Evolutionary conservation across 495 filamentous ascomycete species (phyloP).

Genomic region (Aspergillus cavernicola): DNA sequence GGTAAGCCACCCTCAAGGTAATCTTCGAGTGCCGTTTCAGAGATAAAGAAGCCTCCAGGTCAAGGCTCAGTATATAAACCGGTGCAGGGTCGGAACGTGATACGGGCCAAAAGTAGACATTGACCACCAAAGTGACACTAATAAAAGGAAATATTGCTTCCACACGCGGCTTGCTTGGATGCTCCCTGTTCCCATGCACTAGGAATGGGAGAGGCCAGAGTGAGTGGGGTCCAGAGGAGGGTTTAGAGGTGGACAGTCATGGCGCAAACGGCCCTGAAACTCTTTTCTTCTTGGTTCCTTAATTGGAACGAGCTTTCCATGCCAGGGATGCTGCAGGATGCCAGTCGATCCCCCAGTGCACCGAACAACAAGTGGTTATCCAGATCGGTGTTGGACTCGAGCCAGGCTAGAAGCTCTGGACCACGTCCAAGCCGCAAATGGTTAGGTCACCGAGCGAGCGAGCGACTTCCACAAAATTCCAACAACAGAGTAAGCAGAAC

Average conservation of each 20-base stretch:
- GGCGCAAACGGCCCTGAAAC: conserved; percentile 27
- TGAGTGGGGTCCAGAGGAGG: conserved; percentile 13
- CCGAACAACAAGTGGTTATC: conserved; percentile 15
- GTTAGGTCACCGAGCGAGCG: conserved; percentile 3
- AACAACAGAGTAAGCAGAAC: conserved; percentile 3
- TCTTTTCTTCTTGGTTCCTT: conserved; percentile 15
- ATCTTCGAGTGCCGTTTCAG: too few species aligned
- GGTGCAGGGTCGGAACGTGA: neutral
- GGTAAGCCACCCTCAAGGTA: neutral
- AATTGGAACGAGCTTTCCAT: conserved; percentile 30
- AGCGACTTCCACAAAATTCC: neutral
- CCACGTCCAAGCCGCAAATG: conserved; percentile 7
- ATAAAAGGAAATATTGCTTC: conserved; percentile 5
- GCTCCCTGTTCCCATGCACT: conserved; percentile 19
- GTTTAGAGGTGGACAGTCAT: conserved; percentile 30
- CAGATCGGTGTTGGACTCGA: conserved; percentile 8
- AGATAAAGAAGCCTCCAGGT: neutral
- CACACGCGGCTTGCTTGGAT: conserved; percentile 14
- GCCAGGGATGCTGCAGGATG: conserved; percentile 33
- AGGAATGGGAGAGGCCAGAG: conserved; percentile 14
- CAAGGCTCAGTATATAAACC: conserved; percentile 1
- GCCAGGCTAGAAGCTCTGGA: conserved; percentile 1
- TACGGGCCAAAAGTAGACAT: neutral
- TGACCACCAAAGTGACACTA: neutral
- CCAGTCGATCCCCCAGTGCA: conserved; percentile 24